phyloP scores from a whole-genome alignment of 306 rosid genomes.

The Malus fusca region DNA sequence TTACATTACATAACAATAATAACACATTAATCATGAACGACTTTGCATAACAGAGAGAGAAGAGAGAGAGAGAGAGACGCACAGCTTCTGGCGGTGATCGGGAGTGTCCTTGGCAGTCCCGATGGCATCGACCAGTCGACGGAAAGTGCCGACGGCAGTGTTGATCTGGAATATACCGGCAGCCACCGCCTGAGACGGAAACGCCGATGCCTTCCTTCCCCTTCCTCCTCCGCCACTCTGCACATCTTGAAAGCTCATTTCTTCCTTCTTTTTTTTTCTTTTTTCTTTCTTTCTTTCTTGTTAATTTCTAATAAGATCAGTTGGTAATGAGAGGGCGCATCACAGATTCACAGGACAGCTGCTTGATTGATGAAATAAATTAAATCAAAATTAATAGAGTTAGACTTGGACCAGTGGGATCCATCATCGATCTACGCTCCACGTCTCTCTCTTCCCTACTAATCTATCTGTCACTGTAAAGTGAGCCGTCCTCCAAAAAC shows the following conservation, averaged over 20 bases:
- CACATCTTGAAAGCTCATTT: slow-evolving; percentile 69
- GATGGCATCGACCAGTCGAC: slow-evolving; percentile 58
- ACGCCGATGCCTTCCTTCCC: slow-evolving; percentile 10
- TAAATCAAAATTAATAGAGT: background rate
- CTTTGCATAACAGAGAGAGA: background rate
- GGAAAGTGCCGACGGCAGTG: slow-evolving; percentile 63
- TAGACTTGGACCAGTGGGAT: background rate
- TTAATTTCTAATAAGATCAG: background rate
- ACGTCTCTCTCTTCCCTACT: background rate
- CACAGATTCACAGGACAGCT: background rate
- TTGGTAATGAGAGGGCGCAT: background rate
- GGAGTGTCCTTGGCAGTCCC: slow-evolving; percentile 72
- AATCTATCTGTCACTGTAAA: background rate
- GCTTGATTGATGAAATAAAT: background rate
- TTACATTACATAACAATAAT: too few species aligned
- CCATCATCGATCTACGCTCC: background rate
- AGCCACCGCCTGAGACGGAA: slow-evolving; percentile 58
- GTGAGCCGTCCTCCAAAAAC: background rate
- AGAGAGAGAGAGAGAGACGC: background rate
- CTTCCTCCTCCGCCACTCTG: slow-evolving; percentile 15
- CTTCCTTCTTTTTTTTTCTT: background rate
- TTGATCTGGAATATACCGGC: slow-evolving; percentile 81
- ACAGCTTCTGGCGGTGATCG: slow-evolving; percentile 68
- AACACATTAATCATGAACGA: too few species aligned
- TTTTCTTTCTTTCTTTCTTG: background rate